Base-by-base conservation (phyloP, 306 rosid species). In the Oemleria cerasiformis region DNA sequence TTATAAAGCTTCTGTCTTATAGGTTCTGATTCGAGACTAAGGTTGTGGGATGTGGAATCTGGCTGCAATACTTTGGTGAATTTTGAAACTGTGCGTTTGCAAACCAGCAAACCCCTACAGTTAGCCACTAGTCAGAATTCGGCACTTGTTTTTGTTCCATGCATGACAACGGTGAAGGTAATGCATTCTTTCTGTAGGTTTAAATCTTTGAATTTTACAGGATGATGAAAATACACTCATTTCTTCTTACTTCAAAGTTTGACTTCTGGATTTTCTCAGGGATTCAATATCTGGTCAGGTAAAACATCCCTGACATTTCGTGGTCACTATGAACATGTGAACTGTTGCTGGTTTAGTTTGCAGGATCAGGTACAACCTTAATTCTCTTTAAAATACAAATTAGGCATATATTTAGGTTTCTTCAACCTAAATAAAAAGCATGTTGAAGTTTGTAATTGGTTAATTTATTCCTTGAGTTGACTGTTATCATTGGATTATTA, bases 11-110 rank as follows among this genome's bases (percentile, higher is more conserved):
- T 41, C 71, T 80, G 73, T 44, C 68, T 73, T 79, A 49, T 71
- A 89, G 98, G 97, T 70, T 94, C 99, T 75, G 96, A 94, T 85
- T 91, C 99, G 67, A 91, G 99, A 83, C 80, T 91, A 75, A 91
- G 90, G 83, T 73, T 91, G 77, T 91, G 97, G 99, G 99, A 94
- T 75, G 51, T 88, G 68, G 89, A 89, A 80, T 94, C 97, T 60
- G 95, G 97, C 76, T 88, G 95, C 36, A 87, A 94, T 59, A 94
- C 99, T n/a, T 90, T 91, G 25, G 96, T 94, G 82, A 91, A 94
- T 83, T 94, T 75, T 51, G 99, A 94, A 85, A 94, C 99, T 34
- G 81, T 78, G 49, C 97, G 97, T 77, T 77, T 94, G 68, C 99
- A 89, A 73, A 88, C 82, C 73, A 85, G 73, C 86, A 94, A 84